These are phyloP conservation scores for Dentipellis sp. DNA, from an alignment of 768 basidiomycete genomes.

Conservation along the genomic window DNA sequence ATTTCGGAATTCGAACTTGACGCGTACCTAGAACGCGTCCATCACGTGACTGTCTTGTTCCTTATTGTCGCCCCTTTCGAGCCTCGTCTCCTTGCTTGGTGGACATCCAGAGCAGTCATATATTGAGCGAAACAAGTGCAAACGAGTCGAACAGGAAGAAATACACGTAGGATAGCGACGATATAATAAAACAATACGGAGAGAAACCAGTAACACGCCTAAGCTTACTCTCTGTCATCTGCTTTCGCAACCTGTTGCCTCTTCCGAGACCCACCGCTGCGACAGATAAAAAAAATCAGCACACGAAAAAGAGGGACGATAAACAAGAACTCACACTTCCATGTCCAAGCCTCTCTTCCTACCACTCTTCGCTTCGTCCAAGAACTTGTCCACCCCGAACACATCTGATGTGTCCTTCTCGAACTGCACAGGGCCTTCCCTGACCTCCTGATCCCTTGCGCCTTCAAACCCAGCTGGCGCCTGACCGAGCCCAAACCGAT, in stretches of 20 bases:
- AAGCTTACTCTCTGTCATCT: constrained; percentile 27
- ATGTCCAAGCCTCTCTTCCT: constrained; percentile 83
- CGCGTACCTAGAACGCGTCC: background rate
- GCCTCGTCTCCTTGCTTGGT: background rate
- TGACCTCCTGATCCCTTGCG: constrained; percentile 72
- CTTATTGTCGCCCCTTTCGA: background rate
- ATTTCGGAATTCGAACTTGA: background rate
- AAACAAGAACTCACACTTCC: constrained; percentile 39
- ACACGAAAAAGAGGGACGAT: background rate
- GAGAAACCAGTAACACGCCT: background rate
- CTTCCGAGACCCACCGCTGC: constrained; percentile 53
- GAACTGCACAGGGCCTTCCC: constrained; percentile 95
- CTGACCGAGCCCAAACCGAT: constrained; percentile 86
- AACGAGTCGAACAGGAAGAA: too few species aligned
- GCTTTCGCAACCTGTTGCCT: constrained; percentile 62
- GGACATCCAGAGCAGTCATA: too few species aligned
- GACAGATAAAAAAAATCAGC: constrained; percentile 2
- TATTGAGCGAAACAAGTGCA: too few species aligned
- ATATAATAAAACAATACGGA: background rate
- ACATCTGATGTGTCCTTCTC: constrained; percentile 98
- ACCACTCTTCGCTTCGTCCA: constrained; percentile 96
- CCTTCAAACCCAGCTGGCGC: constrained; percentile 87
- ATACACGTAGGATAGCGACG: background rate
- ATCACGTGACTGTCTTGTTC: background rate
- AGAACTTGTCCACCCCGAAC: constrained; percentile 92